A percentile compares a stretch with the other conserved stretches of the same genome.
Evolutionary conservation across 306 rosid genomes (phyloP).

Genomic region (Prosopis cineraria): DNA sequence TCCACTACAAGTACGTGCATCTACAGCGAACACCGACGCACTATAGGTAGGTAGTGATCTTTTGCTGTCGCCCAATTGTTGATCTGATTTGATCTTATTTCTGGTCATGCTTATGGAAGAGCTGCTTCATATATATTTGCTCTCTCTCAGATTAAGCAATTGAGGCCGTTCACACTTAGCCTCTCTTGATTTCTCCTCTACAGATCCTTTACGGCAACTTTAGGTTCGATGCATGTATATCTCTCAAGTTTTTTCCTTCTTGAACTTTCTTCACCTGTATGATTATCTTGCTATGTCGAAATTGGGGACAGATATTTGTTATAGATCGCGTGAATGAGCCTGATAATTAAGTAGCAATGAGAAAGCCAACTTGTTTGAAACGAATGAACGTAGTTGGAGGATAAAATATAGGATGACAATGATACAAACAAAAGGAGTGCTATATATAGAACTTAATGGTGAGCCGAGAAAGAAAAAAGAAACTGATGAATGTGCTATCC

Average conservation of each 20-base stretch:
- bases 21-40: neutral
- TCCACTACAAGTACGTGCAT: no score
- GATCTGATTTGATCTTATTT: neutral
- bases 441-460: neutral
- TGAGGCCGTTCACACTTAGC: neutral
- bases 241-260: neutral
- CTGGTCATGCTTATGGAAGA: neutral
- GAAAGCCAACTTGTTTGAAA: neutral
- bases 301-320: neutral
- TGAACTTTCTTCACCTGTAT: neutral
- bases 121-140: neutral
- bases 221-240: neutral
- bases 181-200: neutral
- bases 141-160: neutral
- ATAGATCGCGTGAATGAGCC: neutral
- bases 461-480: neutral
- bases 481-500: neutral
- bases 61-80: slow-evolving; percentile 56
- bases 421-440: neutral
- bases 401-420: neutral
- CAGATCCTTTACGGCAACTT: neutral
- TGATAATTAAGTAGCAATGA: neutral
- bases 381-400: neutral
- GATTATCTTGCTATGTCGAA: neutral
- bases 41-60: slow-evolving; percentile 43